A percentile compares a stretch with the other conserved stretches of the same genome.
Evolutionary conservation across 441 rosid species (phyloP).

Genomic region (Capsella rubella): DNA sequence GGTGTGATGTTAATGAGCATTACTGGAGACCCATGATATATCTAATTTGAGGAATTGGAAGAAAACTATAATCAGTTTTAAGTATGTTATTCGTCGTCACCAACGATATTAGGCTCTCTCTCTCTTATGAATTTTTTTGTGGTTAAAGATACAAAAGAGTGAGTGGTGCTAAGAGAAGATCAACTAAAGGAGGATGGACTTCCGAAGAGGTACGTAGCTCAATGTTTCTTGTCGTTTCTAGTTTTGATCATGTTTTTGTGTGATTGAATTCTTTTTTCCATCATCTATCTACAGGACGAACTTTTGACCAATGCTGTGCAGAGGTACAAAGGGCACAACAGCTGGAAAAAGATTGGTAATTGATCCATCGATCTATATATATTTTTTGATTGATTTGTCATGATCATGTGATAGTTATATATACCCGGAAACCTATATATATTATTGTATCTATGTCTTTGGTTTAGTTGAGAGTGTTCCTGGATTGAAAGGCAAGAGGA

Average conservation of each 20-base stretch:
- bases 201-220: slow-evolving; percentile 7
- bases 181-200: slow-evolving; percentile 36
- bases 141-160: slow-evolving; percentile 13
- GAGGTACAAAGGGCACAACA: neutral
- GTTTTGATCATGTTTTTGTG: slow-evolving; percentile 1
- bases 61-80: neutral
- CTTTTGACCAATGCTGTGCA: slow-evolving; percentile 18
- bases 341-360: slow-evolving; percentile 31
- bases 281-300: slow-evolving; percentile 18
- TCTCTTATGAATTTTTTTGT: neutral
- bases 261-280: neutral
- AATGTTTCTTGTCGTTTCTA: neutral
- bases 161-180: slow-evolving; percentile 30
- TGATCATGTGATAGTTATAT: neutral
- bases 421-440: neutral
- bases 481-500: slow-evolving; percentile 21
- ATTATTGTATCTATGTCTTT: neutral
- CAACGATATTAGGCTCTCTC: too few species aligned
- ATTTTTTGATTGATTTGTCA: neutral
- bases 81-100: neutral
- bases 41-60: too few species aligned
- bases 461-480: slow-evolving; percentile 17
- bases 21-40: neutral
- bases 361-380: neutral
- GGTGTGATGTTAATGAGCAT: neutral